Evolutionary conservation across 805 yeast genomes (phyloP), one percentile per base, ranked within the genome.

Genomic region (Candida coquimbonensis): DNA sequence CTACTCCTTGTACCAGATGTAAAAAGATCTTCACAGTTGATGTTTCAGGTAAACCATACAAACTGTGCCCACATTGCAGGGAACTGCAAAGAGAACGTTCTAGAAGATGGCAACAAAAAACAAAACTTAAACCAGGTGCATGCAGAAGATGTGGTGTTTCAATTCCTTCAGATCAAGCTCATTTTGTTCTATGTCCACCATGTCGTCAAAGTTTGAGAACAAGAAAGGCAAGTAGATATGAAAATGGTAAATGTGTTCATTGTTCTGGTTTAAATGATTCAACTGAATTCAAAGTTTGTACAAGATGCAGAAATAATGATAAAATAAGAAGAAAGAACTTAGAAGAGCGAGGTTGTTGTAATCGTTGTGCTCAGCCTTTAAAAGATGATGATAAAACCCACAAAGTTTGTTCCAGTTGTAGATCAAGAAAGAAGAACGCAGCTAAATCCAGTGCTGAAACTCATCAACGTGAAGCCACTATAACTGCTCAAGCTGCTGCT

Each of bases 201-300:
- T 81, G 87, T 54, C 67, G 87, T 37, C 70, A 67, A 52, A 71
- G 73, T 36, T 64, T 81, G 31, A 65, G 87, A 50, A 64, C 72
- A 2, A 65, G 79, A 40, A 81, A 81, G 55, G 78, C 79, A 0
- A 72, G 69, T 44, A 65, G 87, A 36, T 83, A 78, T 7, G 77
- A 78, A 12, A 74, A 71, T 51, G 87, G 87, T 1, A 74, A 73
- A 53, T 81, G 87, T 63, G 83, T 81, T 14, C 87, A 81, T 56
- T 81, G 87, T 50, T 69, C 80, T 1, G 84, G 85, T 3, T 79
- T 81, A 8, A 71, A 72, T 44, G 74, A 70, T 34, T 54, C 63
- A 16, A 66, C 73, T 1, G 69, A 67, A 43, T 81, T 66, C 61
- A 81, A 80, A 56, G 87, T 81, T n/a, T 81, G 87, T 56, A 66